Percentiles rank a stretch among this genome's conserved stretches.
Conservation (phyloP, 345 rosid species). For the Salix exigua region DNA sequence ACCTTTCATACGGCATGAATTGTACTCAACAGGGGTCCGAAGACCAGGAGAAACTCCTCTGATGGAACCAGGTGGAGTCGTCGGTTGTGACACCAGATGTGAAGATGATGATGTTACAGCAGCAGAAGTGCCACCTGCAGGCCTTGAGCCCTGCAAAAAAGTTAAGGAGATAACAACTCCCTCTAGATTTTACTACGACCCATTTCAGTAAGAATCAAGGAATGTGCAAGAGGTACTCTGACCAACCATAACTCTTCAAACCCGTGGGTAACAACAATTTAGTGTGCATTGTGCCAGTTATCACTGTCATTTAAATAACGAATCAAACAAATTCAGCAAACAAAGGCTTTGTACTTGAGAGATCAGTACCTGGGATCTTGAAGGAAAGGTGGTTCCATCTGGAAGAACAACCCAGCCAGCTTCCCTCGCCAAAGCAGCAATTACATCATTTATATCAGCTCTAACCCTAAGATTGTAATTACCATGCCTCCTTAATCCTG, state of each 20-base stretch:
- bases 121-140: conserved; percentile 56
- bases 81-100: conserved; percentile 58
- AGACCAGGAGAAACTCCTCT: conserved; percentile 59
- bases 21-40: conserved; percentile 60
- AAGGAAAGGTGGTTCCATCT: conserved; percentile 98
- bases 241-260: neutral
- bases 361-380: conserved; percentile 76
- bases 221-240: neutral
- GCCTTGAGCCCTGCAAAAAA: conserved; percentile 62
- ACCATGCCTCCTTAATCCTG: conserved; percentile 93
- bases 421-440: conserved; percentile 98
- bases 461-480: conserved; percentile 97
- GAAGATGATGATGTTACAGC: conserved; percentile 54
- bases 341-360: conserved; percentile 2
- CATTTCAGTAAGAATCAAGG: neutral
- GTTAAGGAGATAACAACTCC: neutral
- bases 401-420: conserved; percentile 99
- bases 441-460: conserved; percentile 98
- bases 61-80: conserved; percentile 51
- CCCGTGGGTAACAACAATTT: neutral
- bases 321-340: neutral
- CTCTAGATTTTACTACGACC: neutral
- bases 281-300: neutral
- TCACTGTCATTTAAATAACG: neutral
- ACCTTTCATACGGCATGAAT: conserved; percentile 68